Evolutionary conservation across 2,329 filamentous ascomycete species (phyloP).

Genomic region (Clonostachys solani): DNA sequence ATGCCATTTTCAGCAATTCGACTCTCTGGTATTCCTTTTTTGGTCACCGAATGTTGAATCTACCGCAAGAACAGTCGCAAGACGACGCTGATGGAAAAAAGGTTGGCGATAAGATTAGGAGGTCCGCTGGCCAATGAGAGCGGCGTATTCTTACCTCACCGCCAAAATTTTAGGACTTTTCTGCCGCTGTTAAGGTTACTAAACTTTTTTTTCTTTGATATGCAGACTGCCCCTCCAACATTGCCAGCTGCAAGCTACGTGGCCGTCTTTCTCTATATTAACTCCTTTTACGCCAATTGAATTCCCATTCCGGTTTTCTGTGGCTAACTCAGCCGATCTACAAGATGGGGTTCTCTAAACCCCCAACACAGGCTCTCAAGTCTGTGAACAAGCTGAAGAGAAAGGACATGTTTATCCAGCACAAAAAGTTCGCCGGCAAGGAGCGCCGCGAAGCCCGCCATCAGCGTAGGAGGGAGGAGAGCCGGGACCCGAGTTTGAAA

Average conservation of each 20-base stretch:
- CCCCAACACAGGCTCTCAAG: constrained; percentile 31
- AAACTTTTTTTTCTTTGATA: not conserved
- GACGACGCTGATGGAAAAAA: not conserved
- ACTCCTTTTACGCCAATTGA: not conserved
- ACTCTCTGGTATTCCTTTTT: not conserved
- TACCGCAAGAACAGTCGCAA: not conserved
- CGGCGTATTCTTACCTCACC: constrained; percentile 17
- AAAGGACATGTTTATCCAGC: constrained; percentile 71
- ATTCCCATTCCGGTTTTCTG: constrained; percentile 7
- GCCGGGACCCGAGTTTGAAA: constrained; percentile 72
- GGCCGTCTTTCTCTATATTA: not conserved
- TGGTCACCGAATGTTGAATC: not conserved
- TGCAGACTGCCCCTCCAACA: not conserved
- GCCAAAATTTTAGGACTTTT: constrained; percentile 31
- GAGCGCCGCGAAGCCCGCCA: constrained; percentile 73
- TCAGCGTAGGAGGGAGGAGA: constrained; percentile 78
- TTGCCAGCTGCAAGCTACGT: too few species aligned
- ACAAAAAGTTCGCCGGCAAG: constrained; percentile 73
- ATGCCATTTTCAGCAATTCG: constrained; percentile 30
- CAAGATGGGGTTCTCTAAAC: constrained; percentile 26
- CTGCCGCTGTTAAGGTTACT: constrained; percentile 12
- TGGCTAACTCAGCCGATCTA: not conserved
- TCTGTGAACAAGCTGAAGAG: constrained; percentile 76
- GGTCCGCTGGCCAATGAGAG: not conserved
- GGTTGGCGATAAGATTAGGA: not conserved